These are phyloP conservation scores for Penicillium angulare DNA, from an alignment of 495 filamentous ascomycete species.

Conservation along the genomic window DNA sequence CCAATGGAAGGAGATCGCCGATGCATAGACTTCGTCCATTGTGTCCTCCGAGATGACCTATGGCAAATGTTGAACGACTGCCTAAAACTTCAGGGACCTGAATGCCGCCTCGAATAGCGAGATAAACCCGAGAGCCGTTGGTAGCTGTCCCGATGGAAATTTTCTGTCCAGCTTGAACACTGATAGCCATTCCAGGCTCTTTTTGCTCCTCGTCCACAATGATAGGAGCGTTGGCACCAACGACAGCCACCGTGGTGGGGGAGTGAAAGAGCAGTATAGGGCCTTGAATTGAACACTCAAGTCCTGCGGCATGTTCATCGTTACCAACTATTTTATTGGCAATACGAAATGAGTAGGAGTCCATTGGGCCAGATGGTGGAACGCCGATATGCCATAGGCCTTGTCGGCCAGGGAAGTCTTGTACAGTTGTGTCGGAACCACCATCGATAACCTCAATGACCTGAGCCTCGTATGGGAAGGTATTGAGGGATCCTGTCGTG, in stretches of 20 bases:
- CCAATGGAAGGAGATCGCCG: slow-evolving; percentile 3
- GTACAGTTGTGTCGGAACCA: slow-evolving; percentile 4
- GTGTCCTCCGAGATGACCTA: slow-evolving; percentile 7
- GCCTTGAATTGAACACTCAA: slow-evolving; percentile 6
- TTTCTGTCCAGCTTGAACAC: slow-evolving; percentile 1
- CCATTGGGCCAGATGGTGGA: slow-evolving; percentile 8
- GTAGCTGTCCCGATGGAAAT: slow-evolving; percentile 1
- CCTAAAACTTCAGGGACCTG: slow-evolving; percentile 6
- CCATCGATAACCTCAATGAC: slow-evolving; percentile 5
- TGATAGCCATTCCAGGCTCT: background rate
- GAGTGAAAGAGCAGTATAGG: slow-evolving; percentile 4
- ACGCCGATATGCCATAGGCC: slow-evolving; percentile 10
- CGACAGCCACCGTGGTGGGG: slow-evolving; percentile 1
- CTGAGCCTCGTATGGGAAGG: background rate
- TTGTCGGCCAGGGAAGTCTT: slow-evolving; percentile 10
- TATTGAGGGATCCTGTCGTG: slow-evolving; percentile 3
- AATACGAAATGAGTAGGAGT: slow-evolving; percentile 7
- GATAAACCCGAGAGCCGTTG: slow-evolving; percentile 5
- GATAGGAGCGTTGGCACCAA: slow-evolving; percentile 5
- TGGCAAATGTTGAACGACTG: slow-evolving; percentile 6
- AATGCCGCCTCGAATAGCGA: slow-evolving; percentile 6
- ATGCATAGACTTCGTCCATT: slow-evolving; percentile 2
- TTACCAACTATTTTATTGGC: slow-evolving; percentile 9
- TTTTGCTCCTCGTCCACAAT: background rate
- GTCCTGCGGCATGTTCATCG: slow-evolving; percentile 1